Evolutionary conservation across 148 eudicot genomes (phyloP).

Genomic region (Nepenthes mirabilis): DNA sequence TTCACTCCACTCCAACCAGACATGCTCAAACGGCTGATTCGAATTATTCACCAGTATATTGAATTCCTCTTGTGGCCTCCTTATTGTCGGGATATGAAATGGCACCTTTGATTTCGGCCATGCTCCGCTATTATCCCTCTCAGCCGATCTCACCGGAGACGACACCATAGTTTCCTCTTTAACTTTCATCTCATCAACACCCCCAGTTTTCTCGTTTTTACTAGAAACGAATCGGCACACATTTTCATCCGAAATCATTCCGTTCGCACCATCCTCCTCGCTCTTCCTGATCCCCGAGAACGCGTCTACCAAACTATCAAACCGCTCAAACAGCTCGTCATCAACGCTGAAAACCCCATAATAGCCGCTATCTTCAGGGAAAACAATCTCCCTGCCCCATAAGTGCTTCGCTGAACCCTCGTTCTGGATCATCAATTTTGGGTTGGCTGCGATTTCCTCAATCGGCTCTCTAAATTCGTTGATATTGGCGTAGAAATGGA

Average conservation of each 20-base stretch:
- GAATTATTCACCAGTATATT: constrained; percentile 74
- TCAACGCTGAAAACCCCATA: constrained; percentile 63
- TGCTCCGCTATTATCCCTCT: constrained; percentile 38
- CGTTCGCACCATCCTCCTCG: constrained; percentile 34
- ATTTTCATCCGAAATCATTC: constrained; percentile 10
- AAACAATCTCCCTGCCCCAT: constrained; percentile 33
- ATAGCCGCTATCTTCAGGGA: constrained; percentile 28
- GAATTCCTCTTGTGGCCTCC: constrained; percentile 73
- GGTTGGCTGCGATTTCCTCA: constrained; percentile 24
- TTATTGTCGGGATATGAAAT: constrained; percentile 69
- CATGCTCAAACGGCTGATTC: constrained; percentile 78
- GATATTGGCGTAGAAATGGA: constrained; percentile 74
- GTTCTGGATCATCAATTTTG: constrained; percentile 28
- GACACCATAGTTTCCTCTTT: constrained; percentile 17
- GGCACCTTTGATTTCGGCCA: constrained; percentile 64
- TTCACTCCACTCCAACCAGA: constrained; percentile 80
- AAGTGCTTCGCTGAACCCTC: constrained; percentile 34
- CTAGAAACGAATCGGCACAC: constrained; percentile 70
- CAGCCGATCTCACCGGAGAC: constrained; percentile 43
- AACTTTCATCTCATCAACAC: constrained; percentile 9
- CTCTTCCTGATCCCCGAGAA: constrained; percentile 28
- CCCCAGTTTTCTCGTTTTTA: constrained; percentile 42
- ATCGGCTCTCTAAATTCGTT: constrained; percentile 51
- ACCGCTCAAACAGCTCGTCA: constrained; percentile 59
- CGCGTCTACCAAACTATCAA: constrained; percentile 63